Conservation (phyloP, 306 rosid species). For the Corylus americana region DNA sequence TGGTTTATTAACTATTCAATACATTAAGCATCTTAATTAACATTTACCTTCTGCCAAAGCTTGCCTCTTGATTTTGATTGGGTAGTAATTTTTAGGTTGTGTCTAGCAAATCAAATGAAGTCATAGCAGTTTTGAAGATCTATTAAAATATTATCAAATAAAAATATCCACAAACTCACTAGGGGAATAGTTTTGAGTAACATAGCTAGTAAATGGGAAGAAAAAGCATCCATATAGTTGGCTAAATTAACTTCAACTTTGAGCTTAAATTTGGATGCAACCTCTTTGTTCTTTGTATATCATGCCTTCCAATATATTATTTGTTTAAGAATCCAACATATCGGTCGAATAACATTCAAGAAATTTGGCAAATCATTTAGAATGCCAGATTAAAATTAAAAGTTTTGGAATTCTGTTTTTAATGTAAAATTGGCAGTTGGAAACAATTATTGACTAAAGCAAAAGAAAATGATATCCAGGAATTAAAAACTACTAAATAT, state of each 20-base stretch:
- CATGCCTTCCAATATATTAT: neutral
- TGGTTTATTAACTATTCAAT: neutral
- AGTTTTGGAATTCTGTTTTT: neutral
- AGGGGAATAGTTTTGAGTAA: neutral
- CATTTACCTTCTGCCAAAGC: neutral
- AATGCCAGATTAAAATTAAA: neutral
- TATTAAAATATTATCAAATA: neutral
- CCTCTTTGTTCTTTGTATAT: neutral
- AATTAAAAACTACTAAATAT: neutral
- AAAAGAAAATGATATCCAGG: neutral
- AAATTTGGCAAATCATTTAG: neutral
- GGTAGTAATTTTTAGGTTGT: neutral
- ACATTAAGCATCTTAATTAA: neutral
- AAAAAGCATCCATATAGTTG: neutral
- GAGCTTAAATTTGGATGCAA: neutral
- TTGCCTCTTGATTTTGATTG: constrained; percentile 3
- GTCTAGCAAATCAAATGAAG: neutral
- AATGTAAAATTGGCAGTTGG: neutral
- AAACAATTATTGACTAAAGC: neutral
- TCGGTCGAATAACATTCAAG: neutral
- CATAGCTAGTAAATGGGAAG: neutral
- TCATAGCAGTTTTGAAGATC: neutral
- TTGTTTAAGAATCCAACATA: neutral
- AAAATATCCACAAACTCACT: neutral
- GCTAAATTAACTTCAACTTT: neutral